Conservation (phyloP, 306 rosid genomes). For the Arachis stenosperma region DNA sequence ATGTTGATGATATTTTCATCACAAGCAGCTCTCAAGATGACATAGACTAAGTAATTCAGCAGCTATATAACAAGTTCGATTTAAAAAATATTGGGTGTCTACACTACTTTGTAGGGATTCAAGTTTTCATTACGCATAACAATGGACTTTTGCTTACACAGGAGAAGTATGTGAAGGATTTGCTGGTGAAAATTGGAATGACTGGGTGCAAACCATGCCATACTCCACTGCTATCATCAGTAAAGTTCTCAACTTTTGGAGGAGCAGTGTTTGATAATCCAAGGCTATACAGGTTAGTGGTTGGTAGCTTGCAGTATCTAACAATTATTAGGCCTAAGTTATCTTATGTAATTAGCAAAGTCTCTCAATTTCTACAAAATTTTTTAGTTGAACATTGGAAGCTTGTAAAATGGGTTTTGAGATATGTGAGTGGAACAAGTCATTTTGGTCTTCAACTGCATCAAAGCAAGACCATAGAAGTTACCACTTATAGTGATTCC, state of each 20-base stretch:
- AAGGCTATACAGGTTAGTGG: not conserved
- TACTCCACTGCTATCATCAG: not conserved
- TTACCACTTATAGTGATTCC: too few relatives aligned
- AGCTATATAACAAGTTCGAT: too few relatives aligned
- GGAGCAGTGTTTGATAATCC: not conserved
- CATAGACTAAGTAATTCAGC: too few relatives aligned
- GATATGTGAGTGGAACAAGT: not conserved
- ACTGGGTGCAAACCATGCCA: not conserved
- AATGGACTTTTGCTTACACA: not conserved
- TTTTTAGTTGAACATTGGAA: not conserved
- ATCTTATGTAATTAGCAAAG: not conserved
- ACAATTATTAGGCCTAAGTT: not conserved
- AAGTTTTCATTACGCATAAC: too few relatives aligned
- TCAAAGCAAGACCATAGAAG: too few relatives aligned
- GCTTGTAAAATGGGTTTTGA: not conserved
- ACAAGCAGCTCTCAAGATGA: not conserved
- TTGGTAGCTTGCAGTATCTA: not conserved
- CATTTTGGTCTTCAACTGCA: too few relatives aligned
- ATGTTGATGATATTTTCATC: not conserved
- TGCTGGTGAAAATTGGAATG: too few relatives aligned
- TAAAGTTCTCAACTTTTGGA: not conserved
- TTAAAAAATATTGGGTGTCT: too few relatives aligned
- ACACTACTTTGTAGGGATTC: too few relatives aligned
- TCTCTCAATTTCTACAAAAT: not conserved
- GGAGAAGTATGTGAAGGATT: not conserved